Evolutionary conservation across 306 rosid species (phyloP).

Genomic region (Heteromeles arbutifolia): DNA sequence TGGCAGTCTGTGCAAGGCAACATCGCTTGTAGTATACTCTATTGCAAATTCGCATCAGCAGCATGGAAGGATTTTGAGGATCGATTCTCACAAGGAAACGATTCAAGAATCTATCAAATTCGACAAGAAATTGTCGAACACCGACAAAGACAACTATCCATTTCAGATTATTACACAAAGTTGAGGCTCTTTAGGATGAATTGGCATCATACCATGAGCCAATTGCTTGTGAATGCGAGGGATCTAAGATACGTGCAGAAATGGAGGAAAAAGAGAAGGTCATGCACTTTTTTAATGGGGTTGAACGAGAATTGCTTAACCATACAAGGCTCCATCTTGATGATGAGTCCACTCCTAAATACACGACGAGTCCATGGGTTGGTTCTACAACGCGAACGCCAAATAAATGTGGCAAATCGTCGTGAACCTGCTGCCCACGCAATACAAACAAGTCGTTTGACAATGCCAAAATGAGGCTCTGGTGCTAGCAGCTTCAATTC

Average conservation of each 20-base stretch:
- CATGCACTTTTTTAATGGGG: not conserved
- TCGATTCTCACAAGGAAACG: not conserved
- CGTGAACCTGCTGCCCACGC: too few species aligned
- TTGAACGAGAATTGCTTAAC: too few species aligned
- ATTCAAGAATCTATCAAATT: not conserved
- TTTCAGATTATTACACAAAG: not conserved
- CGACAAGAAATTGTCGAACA: not conserved
- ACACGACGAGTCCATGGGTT: not conserved
- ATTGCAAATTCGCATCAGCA: not conserved
- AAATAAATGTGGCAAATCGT: fast-evolving
- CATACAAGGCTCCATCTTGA: not conserved
- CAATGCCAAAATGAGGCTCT: too few species aligned
- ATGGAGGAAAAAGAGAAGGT: not conserved
- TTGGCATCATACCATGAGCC: not conserved
- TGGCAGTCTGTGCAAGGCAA: too few species aligned
- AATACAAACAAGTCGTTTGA: too few species aligned
- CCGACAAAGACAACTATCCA: not conserved
- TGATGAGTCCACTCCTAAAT: too few species aligned
- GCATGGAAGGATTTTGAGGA: not conserved
- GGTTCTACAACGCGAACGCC: not conserved
- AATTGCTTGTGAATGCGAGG: not conserved
- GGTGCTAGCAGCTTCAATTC: too few species aligned
- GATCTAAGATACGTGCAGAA: not conserved
- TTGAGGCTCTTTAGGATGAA: not conserved
- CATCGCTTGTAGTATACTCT: not conserved